Evolutionary conservation across 2,329 filamentous ascomycete species (phyloP).

Genomic region (Penicillium brevicompactum): DNA sequence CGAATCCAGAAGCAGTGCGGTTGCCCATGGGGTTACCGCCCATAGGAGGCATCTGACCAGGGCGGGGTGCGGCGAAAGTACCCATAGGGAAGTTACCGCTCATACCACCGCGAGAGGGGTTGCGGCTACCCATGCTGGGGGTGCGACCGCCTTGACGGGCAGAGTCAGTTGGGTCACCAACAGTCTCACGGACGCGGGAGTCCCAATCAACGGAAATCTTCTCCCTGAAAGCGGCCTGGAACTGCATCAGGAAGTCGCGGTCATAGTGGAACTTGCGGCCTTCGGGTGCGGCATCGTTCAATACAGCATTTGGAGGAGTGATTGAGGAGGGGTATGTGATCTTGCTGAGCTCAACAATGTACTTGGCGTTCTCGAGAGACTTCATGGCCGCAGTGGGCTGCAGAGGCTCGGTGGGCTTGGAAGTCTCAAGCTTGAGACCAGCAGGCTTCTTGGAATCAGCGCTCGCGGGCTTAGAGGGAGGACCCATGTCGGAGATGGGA

Average conservation of each 20-base stretch:
- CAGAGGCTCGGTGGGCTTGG: constrained; percentile 82
- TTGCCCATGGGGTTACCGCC: constrained; percentile 63
- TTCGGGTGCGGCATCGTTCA: constrained; percentile 73
- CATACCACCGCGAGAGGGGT: constrained; percentile 49
- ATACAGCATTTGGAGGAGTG: constrained; percentile 84
- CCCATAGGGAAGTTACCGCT: constrained; percentile 60
- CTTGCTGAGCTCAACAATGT: constrained; percentile 77
- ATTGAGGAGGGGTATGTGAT: constrained; percentile 82
- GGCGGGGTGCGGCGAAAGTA: constrained; percentile 57
- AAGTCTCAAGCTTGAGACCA: constrained; percentile 84
- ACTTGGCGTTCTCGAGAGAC: constrained; percentile 86
- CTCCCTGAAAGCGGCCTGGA: constrained; percentile 94
- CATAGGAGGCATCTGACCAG: constrained; percentile 67
- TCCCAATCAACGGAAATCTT: constrained; percentile 95
- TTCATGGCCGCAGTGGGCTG: constrained; percentile 94
- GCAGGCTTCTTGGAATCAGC: constrained; percentile 75
- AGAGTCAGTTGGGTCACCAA: constrained; percentile 71
- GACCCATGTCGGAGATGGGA: constrained; percentile 50
- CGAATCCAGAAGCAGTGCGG: constrained; percentile 55
- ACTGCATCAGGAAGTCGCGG: constrained; percentile 91
- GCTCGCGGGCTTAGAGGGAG: constrained; percentile 56
- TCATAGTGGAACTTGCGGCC: constrained; percentile 92
- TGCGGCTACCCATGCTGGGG: constrained; percentile 53
- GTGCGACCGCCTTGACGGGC: constrained; percentile 60
- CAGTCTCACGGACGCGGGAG: constrained; percentile 77